These are phyloP conservation scores for Melaleuca alternifolia DNA, from an alignment of 345 rosid species.

Conservation along the genomic window DNA sequence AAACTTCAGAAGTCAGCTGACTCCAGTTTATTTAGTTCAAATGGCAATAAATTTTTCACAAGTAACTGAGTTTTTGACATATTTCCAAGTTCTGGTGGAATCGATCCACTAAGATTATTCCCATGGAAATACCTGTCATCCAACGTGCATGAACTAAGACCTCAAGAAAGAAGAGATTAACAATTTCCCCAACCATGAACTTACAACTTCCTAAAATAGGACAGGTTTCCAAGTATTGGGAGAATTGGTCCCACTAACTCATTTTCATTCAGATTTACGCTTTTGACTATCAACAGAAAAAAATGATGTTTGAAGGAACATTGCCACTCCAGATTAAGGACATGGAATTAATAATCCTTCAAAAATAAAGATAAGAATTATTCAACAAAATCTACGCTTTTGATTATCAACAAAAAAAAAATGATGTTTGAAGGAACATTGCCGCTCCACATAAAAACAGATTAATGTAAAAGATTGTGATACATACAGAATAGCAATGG, in stretches of 20 bases:
- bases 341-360: not conserved
- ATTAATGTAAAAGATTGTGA: not conserved
- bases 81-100: slow-evolving; percentile 92
- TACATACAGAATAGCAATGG: slow-evolving; percentile 83
- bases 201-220: slow-evolving; percentile 82
- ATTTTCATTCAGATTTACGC: slow-evolving; percentile 89
- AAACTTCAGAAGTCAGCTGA: not conserved
- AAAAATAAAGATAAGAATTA: not conserved
- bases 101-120: slow-evolving; percentile 65
- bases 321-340: not conserved
- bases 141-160: not conserved
- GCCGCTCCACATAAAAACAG: not conserved
- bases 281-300: not conserved
- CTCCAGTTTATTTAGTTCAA: not conserved
- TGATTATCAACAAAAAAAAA: not conserved
- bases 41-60: slow-evolving; percentile 27
- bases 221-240: slow-evolving; percentile 77
- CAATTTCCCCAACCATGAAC: not conserved
- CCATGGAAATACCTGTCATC: slow-evolving; percentile 71
- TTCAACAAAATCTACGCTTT: not conserved
- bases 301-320: not conserved
- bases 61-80: slow-evolving; percentile 87
- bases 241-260: slow-evolving; percentile 79
- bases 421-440: not conserved
- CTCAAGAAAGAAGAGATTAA: not conserved